Evolutionary conservation across 1,284 basidiomycete genomes (phyloP), one percentile per base, ranked within the genome.

Genomic region (Vanrija sp.): DNA sequence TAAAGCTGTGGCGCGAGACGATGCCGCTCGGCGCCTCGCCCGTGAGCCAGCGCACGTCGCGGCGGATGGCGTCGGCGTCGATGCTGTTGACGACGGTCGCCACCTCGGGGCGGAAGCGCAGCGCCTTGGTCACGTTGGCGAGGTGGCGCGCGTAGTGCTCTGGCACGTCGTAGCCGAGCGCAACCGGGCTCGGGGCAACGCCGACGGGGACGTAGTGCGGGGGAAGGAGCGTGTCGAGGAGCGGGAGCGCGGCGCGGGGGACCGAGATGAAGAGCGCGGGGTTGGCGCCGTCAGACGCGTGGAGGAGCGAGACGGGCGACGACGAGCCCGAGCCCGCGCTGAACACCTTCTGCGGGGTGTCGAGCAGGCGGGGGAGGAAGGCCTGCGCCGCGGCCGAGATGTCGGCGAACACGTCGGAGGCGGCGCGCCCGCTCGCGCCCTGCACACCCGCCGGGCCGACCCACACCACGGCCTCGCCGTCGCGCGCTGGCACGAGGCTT

Each of bases 21-120:
- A 92, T 87, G 24, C 65, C 66, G 46, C 68, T 71, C 36, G 77
- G 78, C 60, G 85, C 84, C 73, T 93, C 90, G 51, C 89, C 89
- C 1, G 89, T 90, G 54, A 94, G 82, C 70, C 83, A 91, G 45
- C 84, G 81, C 41, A 92, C 81, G 71, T 89, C 85, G 43, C 81
- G 78, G 51, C 79, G 78, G 75, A 93, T 83, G 59, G 83, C 80
- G 6, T 80, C 62, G 8, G 69, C 35, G 84, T 68, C 45, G 82
- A 88, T 54, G 78, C 83, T 64, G 7, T 82, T 79, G 23, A 90
- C 44, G 41, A 75, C 62, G 25, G 47, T 55, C 49, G 71, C 68
- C 18, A 75, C 53, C 46, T 59, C 49, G 36, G 73, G 57, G 7
- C 63, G 62, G 50, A 72, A 74, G 46, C 63, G 63, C 31, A 76